Base-by-base conservation (phyloP, 441 rosid species). In the Metrosideros polymorpha region DNA sequence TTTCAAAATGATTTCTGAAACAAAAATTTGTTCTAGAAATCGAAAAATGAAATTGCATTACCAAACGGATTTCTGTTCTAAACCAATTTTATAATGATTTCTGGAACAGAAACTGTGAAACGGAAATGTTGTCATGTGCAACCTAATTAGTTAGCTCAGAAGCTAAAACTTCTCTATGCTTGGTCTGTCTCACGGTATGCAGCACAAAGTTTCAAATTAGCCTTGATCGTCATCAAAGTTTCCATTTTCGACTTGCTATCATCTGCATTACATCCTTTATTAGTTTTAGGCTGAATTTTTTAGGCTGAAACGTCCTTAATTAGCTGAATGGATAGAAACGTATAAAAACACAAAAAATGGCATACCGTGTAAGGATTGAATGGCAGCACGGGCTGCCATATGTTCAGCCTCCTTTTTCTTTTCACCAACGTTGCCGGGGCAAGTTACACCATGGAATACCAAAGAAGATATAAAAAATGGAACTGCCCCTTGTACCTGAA, bases 321-420 rank as follows among this genome's bases (percentile, higher is more conserved):
- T 59, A 7, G 39, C 15, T 29, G 71, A 59, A 59, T 59, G 39
- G 18, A 29, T 59, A 32, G 71, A 63, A 35, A 17, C 25, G 6
- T 18, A 13, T 5, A 13, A 15, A 32, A 47, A 14, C 12, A 47
- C 12, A 47, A 1, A 47, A 47, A 10, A 12, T 18, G 55, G 24
- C 24, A 18, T 7, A 52, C 24, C 55, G 8, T 19, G 7, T 19
- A 52, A 25, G 55, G 53, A 51, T 17, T 51, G 53, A 55, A 91
- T 84, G 18, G 85, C 88, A 45, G 39, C 63, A 4, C 43, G 51
- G 76, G 91, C 88, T 6, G 87, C 91, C n/a, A 87, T 75, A n/a
- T 87, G 90, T 83, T 91, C 91, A 22, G 88, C 91, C 57, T 85
- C 89, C 85, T 85, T 88, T 87, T 84, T 89, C 88, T 86, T 89